Evolutionary conservation across 306 rosid species (phyloP).

Genomic region (Medicago truncatula): DNA sequence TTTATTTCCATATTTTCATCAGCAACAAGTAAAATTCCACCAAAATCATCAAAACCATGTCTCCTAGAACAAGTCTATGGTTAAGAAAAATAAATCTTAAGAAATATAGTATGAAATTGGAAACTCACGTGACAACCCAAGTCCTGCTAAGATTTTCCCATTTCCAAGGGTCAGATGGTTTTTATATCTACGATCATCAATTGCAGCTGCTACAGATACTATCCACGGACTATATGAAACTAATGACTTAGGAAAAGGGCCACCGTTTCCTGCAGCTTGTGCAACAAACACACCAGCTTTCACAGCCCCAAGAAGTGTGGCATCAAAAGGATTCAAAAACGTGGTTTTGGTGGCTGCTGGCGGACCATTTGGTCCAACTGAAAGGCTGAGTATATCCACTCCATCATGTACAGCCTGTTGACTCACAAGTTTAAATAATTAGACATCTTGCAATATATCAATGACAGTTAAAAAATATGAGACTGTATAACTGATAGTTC

Average conservation of each 20-base stretch:
- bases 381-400: conserved; percentile 96
- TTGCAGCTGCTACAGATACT: conserved; percentile 93
- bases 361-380: conserved; percentile 98
- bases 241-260: conserved; percentile 94
- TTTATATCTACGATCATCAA: conserved; percentile 98
- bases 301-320: conserved; percentile 97
- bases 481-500: conserved; percentile 23
- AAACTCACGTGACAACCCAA: conserved; percentile 96
- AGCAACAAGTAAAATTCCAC: conserved; percentile 6
- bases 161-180: conserved; percentile 89
- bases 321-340: conserved; percentile 94
- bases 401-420: conserved; percentile 98
- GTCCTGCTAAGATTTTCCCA: conserved; percentile 85
- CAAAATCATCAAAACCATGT: conserved; percentile 17
- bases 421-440: conserved; percentile 39
- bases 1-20: conserved; percentile 25
- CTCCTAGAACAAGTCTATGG: background rate
- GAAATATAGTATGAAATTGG: conserved; percentile 33
- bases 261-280: conserved; percentile 99
- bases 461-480: background rate
- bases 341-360: conserved; percentile 89
- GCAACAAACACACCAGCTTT: conserved; percentile 99
- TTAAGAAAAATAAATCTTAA: conserved; percentile 25
- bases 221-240: conserved; percentile 99
- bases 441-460: conserved; percentile 35